These are phyloP conservation scores for Gastrolobium bilobum DNA, from an alignment of 306 rosid species.

Conservation along the genomic window DNA sequence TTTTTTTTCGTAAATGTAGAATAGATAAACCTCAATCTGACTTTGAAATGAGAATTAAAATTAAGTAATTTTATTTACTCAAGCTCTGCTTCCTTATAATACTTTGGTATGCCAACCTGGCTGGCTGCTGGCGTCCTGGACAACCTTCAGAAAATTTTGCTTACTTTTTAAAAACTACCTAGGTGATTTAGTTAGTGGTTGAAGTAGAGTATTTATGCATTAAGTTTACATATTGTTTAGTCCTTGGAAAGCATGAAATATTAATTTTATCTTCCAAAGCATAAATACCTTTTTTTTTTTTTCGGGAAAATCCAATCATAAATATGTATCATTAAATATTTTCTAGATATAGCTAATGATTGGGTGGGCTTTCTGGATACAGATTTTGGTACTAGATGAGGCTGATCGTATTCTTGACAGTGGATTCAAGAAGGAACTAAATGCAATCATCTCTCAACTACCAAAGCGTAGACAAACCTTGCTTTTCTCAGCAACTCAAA, in stretches of 20 bases:
- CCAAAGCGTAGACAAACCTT: conserved; percentile 90
- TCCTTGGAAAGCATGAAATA: background rate
- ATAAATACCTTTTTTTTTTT: background rate
- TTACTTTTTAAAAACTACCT: background rate
- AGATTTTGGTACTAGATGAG: conserved; percentile 96
- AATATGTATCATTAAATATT: background rate
- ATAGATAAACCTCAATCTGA: background rate
- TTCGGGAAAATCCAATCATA: background rate
- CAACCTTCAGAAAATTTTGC: background rate
- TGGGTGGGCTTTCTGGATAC: conserved; percentile 58
- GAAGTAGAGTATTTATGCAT: conserved; percentile 3
- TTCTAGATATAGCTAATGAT: conserved; percentile 45
- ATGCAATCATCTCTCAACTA: conserved; percentile 89
- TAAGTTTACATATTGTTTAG: conserved; percentile 12
- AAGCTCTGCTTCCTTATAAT: background rate
- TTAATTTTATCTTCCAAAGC: conserved; percentile 6
- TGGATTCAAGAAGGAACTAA: conserved; percentile 77
- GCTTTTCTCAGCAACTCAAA: conserved; percentile 96
- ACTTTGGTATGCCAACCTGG: background rate
- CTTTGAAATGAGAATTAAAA: conserved; percentile 27
- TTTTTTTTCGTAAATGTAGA: background rate
- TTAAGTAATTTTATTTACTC: background rate
- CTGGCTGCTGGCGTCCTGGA: background rate
- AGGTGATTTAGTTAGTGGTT: conserved; percentile 8
- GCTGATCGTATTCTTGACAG: conserved; percentile 92